Percentiles rank a stretch among this genome's conserved stretches.
phyloP scores from a whole-genome alignment of 345 rosid species.

The Salix udensis region DNA sequence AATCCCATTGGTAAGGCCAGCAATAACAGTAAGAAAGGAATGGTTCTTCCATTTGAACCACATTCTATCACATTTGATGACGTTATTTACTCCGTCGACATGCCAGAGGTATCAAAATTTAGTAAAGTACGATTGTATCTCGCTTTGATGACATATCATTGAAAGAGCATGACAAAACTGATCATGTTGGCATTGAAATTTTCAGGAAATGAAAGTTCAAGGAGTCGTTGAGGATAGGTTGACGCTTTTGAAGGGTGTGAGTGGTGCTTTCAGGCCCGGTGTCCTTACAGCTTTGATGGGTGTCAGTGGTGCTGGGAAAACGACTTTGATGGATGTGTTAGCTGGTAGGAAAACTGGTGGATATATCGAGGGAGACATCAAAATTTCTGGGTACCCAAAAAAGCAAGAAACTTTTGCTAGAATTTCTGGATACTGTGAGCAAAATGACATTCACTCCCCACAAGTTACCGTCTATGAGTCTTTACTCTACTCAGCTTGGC shows the following conservation, averaged over 20 bases:
- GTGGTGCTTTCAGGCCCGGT: slow-evolving; percentile 80
- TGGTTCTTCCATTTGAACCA: slow-evolving; percentile 77
- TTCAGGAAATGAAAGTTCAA: slow-evolving; percentile 54
- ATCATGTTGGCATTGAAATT: slow-evolving; percentile 5
- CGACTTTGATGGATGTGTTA: slow-evolving; percentile 81
- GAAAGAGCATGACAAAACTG: not conserved
- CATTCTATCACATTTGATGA: slow-evolving; percentile 57
- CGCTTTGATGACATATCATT: not conserved
- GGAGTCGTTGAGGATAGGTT: slow-evolving; percentile 56
- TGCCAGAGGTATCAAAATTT: slow-evolving; percentile 58
- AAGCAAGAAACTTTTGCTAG: slow-evolving; percentile 83
- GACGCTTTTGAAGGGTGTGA: slow-evolving; percentile 65
- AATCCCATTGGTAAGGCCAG: not conserved
- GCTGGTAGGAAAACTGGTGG: slow-evolving; percentile 90
- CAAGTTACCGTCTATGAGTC: slow-evolving; percentile 74
- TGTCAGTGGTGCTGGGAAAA: slow-evolving; percentile 81
- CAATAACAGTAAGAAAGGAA: slow-evolving; percentile 46
- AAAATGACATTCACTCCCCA: slow-evolving; percentile 77
- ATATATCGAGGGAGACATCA: slow-evolving; percentile 60
- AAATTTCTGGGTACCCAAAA: slow-evolving; percentile 68
- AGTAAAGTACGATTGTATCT: not conserved
- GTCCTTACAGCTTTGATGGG: slow-evolving; percentile 83
- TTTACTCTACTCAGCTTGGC: slow-evolving; percentile 73
- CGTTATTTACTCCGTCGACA: slow-evolving; percentile 58
- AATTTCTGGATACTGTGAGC: slow-evolving; percentile 74